Evolutionary conservation across 2,329 filamentous ascomycete genomes (phyloP).

Genomic region (Pestalotiopsis fici): DNA sequence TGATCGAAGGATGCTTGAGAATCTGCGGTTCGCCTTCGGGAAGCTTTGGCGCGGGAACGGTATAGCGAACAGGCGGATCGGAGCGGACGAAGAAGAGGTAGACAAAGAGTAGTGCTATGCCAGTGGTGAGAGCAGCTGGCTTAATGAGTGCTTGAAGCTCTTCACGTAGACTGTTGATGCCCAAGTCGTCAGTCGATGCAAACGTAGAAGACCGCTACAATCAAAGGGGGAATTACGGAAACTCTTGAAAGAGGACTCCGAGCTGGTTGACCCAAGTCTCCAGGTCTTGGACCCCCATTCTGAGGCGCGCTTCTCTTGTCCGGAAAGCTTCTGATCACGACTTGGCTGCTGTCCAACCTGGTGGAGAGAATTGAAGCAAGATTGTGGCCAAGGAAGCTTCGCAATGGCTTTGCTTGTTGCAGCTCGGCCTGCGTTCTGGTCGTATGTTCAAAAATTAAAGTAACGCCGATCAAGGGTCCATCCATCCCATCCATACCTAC

Average conservation of each 20-base stretch:
- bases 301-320: neutral
- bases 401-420: neutral
- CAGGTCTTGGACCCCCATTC: conserved; percentile 26
- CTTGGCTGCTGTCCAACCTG: no score
- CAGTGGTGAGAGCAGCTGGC: conserved; percentile 16
- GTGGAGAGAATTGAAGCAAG: neutral
- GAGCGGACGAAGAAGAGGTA: conserved; percentile 12
- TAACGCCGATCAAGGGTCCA: neutral
- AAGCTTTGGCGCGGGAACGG: conserved; percentile 62
- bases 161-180: conserved; percentile 16
- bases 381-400: neutral
- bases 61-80: conserved; percentile 55
- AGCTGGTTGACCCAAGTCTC: conserved; percentile 25
- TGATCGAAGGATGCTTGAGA: conserved; percentile 62
- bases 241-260: conserved; percentile 20
- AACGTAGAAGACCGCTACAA: neutral
- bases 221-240: conserved; percentile 18
- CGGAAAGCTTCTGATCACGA: neutral
- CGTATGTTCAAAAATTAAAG: conserved; percentile 1
- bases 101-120: conserved; percentile 22
- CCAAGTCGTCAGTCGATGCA: neutral
- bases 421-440: neutral
- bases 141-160: conserved; percentile 16
- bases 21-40: conserved; percentile 54
- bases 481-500: no score